Base-by-base conservation (phyloP, 805 yeast species). In the Candida xyloterini region DNA sequence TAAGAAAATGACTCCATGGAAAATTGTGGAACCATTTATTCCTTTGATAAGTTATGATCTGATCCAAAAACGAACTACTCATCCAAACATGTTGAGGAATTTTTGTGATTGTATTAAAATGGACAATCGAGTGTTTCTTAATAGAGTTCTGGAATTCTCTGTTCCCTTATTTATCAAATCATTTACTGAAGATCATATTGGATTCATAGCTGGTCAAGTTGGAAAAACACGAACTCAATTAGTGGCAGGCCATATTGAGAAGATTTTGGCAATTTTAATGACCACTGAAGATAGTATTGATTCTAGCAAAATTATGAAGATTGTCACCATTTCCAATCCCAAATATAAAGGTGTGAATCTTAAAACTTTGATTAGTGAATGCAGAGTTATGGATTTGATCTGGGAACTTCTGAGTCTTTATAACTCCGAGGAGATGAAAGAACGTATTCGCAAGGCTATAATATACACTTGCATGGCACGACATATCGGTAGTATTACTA, bases 101-200 rank as follows among this genome's bases (percentile, higher is more conserved):
- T 67, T 91, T 13, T 76, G 89, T 6, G 79, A 77, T 20, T 65
- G 87, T 9, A 70, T 88, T 14, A 84, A 79, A 1, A 75, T 87
- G 32, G 70, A 84, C 2, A 66, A 71, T 3, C 70, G 68, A 14
- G 77, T 76, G 14, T 84, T 93, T 37, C 65, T 90, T 20, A 69
- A 69, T 25, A 69, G 91, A 38, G 87, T 95, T 4, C 76, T 78
- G 32, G 75, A 78, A 14, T 82, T 78, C 52, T 85, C 90, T 0
- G 73, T 90, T 0, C 97, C 98, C 0, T 73, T 81, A 47, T 67
- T 90, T 6, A 70, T 89, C 39, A 80, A 81, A 8, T 78, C 78
- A 33, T 79, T 81, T 52, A 76, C 80, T 45, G 68, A 70, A 32
- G 86, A 80, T 49, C 74, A 77, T 18, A 68, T 90, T 18, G 72